These are phyloP conservation scores for Camelina hispida DNA, from an alignment of 345 rosid species.

Conservation along the genomic window DNA sequence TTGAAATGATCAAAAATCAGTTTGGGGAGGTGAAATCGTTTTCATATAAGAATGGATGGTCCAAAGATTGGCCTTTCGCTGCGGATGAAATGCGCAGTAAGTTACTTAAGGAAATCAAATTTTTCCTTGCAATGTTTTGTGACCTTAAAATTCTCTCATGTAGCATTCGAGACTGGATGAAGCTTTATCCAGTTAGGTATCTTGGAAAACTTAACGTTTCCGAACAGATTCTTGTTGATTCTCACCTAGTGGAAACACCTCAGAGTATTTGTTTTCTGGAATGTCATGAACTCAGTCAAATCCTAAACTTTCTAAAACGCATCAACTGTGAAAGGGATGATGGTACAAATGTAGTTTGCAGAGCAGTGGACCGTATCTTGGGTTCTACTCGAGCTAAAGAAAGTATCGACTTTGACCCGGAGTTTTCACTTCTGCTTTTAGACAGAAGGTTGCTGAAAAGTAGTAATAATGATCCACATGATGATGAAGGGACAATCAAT, in stretches of 20 bases:
- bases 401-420: conserved; percentile 27
- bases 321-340: conserved; percentile 26
- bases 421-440: conserved; percentile 28
- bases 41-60: conserved; percentile 37
- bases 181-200: neutral
- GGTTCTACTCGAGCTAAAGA: conserved; percentile 12
- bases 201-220: conserved; percentile 24
- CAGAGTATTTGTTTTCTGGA: conserved; percentile 37
- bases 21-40: conserved; percentile 2
- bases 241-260: conserved; percentile 16
- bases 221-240: conserved; percentile 10
- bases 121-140: conserved; percentile 11
- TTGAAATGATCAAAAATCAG: conserved; percentile 31
- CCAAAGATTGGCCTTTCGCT: conserved; percentile 33
- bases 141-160: conserved; percentile 23
- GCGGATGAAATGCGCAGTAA: conserved; percentile 25
- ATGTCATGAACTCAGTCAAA: conserved; percentile 19
- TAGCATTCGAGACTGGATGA: conserved; percentile 34
- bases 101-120: conserved; percentile 19
- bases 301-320: neutral
- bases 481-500: conserved; percentile 31
- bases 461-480: neutral
- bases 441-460: conserved; percentile 36
- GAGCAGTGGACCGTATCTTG: conserved; percentile 25
- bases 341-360: conserved; percentile 26